phyloP scores from a whole-genome alignment of 208 protist species.

The Endotrypanum monterogeii region DNA sequence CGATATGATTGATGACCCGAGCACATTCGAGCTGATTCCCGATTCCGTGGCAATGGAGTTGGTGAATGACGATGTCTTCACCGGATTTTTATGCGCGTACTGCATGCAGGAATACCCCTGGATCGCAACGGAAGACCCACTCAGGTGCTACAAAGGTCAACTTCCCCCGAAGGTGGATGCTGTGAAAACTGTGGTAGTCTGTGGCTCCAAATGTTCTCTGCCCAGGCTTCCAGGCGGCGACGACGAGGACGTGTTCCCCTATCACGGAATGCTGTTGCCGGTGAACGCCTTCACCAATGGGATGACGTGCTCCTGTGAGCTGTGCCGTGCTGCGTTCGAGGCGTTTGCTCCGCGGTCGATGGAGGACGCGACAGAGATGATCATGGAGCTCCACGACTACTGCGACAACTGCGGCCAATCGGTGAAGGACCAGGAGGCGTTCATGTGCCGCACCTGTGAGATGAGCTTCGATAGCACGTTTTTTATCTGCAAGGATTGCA shows the following conservation, averaged over 20 bases:
- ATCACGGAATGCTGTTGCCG: conserved; percentile 76
- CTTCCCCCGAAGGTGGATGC: conserved; percentile 43
- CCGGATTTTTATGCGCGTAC: conserved; percentile 73
- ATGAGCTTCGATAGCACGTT: conserved; percentile 53
- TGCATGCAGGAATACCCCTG: conserved; percentile 89
- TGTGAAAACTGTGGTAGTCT: conserved; percentile 42
- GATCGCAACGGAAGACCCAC: conserved; percentile 57
- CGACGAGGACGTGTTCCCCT: conserved; percentile 43
- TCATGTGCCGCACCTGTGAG: conserved; percentile 85
- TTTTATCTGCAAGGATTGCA: conserved; percentile 75
- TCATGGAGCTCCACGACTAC: conserved; percentile 67
- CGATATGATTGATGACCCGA: conserved; percentile 43
- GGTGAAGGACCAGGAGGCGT: conserved; percentile 53
- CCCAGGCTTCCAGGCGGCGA: neutral
- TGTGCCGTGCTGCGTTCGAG: conserved; percentile 65
- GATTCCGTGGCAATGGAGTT: conserved; percentile 45
- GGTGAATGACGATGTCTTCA: conserved; percentile 82
- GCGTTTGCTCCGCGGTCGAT: conserved; percentile 61
- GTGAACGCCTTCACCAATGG: conserved; percentile 64
- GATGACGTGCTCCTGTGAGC: conserved; percentile 62
- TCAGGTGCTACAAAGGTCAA: conserved; percentile 59
- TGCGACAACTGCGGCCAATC: conserved; percentile 72
- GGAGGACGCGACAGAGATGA: conserved; percentile 68
- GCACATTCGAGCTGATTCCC: conserved; percentile 40
- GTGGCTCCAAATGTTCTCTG: conserved; percentile 24